These are phyloP conservation scores for Achaetomium macrosporum DNA, from an alignment of 2,329 filamentous ascomycete species.

Conservation along the genomic window DNA sequence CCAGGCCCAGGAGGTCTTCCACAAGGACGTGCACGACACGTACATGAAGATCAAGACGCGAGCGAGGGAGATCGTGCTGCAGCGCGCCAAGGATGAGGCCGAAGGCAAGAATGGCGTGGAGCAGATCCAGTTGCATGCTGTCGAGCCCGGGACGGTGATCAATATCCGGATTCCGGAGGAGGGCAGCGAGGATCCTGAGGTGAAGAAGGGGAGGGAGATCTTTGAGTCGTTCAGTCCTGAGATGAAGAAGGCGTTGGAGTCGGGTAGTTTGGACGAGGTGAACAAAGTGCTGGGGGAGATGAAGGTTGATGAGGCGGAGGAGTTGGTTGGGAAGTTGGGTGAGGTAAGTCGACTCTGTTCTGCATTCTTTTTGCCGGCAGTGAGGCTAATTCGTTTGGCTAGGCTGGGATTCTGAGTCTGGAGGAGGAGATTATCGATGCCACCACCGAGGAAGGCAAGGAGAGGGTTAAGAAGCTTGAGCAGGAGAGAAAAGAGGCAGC, in stretches of 20 bases:
- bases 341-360: constrained; percentile 40
- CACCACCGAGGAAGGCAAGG: constrained; percentile 79
- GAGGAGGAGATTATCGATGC: constrained; percentile 94
- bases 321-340: constrained; percentile 68
- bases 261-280: constrained; percentile 81
- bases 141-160: constrained; percentile 88
- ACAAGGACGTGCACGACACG: constrained; percentile 85
- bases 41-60: constrained; percentile 76
- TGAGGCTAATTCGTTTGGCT: constrained; percentile 31
- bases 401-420: constrained; percentile 81
- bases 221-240: constrained; percentile 81
- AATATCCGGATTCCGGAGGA: constrained; percentile 74
- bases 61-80: constrained; percentile 61
- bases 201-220: constrained; percentile 61
- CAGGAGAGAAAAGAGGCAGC: constrained; percentile 20
- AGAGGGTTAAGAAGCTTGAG: constrained; percentile 70
- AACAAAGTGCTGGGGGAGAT: constrained; percentile 82
- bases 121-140: constrained; percentile 95
- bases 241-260: constrained; percentile 75
- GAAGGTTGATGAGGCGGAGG: constrained; percentile 77
- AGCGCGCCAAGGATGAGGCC: constrained; percentile 45
- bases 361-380: neutral
- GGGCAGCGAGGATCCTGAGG: constrained; percentile 59
- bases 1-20: constrained; percentile 85
- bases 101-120: constrained; percentile 64